A percentile compares a stretch with the other conserved stretches of the same genome.
phyloP scores from a whole-genome alignment of 2,329 filamentous ascomycete genomes.

The Nemania sp. region DNA sequence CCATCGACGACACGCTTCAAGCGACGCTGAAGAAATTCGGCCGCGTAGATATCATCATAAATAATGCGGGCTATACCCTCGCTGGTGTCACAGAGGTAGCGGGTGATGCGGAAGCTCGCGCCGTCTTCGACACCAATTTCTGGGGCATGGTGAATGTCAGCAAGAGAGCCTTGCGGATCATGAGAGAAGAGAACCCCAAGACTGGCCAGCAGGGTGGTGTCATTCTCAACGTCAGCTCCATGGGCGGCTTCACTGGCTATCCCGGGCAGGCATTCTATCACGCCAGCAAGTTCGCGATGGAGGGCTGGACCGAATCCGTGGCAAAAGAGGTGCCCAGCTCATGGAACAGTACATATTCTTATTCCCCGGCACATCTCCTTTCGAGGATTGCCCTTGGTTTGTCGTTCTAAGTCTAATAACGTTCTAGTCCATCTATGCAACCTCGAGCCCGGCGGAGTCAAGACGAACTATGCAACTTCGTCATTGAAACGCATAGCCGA shows the following conservation, averaged over 20 bases:
- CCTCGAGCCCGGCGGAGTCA: slow-evolving; percentile 58
- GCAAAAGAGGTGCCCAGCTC: slow-evolving; percentile 57
- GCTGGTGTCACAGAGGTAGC: slow-evolving; percentile 50
- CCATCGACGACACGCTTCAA: slow-evolving; percentile 53
- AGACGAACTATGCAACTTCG: slow-evolving; percentile 52
- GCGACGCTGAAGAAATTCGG: slow-evolving; percentile 52
- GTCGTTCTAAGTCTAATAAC: background rate
- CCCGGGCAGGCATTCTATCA: slow-evolving; percentile 56
- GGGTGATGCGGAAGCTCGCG: slow-evolving; percentile 50
- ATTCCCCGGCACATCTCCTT: background rate
- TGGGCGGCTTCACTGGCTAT: slow-evolving; percentile 58
- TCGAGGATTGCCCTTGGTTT: too few relatives aligned
- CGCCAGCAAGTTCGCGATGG: slow-evolving; percentile 59
- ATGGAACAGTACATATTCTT: slow-evolving; percentile 55
- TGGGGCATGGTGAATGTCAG: slow-evolving; percentile 58
- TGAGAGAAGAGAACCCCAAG: slow-evolving; percentile 53
- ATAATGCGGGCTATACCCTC: slow-evolving; percentile 51
- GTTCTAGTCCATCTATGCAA: slow-evolving; percentile 55
- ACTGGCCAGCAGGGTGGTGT: slow-evolving; percentile 57
- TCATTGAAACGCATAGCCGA: slow-evolving; percentile 50
- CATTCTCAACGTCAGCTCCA: slow-evolving; percentile 66
- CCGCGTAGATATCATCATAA: slow-evolving; percentile 52
- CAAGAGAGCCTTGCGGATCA: slow-evolving; percentile 52
- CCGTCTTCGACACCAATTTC: slow-evolving; percentile 58
- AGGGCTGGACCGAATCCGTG: slow-evolving; percentile 61